Percentiles rank a stretch among this genome's conserved stretches.
Evolutionary conservation across 116 monocot genomes (phyloP).

Genomic region (Papilionanthe hybrid): DNA sequence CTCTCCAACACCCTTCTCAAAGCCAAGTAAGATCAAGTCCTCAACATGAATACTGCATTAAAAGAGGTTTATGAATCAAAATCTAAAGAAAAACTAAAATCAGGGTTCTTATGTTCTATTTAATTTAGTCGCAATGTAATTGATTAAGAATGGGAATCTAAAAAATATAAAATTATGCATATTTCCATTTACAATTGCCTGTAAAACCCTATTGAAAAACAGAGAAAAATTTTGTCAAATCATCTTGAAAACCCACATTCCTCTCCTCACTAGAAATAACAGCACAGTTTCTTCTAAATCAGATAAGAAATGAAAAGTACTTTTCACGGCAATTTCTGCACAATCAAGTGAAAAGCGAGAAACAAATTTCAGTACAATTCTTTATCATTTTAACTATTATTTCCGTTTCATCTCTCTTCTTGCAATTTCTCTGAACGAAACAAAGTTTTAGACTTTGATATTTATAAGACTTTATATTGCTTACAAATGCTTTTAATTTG

Average conservation of each 20-base stretch:
- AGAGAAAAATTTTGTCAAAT: neutral
- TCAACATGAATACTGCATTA: constrained; percentile 39
- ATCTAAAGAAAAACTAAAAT: neutral
- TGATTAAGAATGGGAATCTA: no score
- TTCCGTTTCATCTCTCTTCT: no score
- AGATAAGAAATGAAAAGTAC: neutral
- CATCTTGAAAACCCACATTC: no score
- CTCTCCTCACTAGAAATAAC: neutral
- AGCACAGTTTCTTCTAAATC: neutral
- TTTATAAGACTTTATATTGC: neutral
- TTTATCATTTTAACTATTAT: no score
- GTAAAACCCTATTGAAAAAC: neutral
- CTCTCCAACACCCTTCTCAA: constrained; percentile 38
- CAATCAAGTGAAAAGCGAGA: neutral
- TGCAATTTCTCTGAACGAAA: neutral
- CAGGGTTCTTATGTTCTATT: neutral
- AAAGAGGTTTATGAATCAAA: neutral
- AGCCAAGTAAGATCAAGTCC: constrained; percentile 36
- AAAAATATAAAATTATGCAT: no score
- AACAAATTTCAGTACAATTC: neutral
- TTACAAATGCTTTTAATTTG: neutral
- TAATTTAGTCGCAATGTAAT: neutral
- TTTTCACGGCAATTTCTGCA: neutral
- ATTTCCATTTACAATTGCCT: neutral
- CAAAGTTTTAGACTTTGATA: neutral